phyloP scores from a whole-genome alignment of 2,329 filamentous ascomycete species.

The Niveomyces coronatus region DNA sequence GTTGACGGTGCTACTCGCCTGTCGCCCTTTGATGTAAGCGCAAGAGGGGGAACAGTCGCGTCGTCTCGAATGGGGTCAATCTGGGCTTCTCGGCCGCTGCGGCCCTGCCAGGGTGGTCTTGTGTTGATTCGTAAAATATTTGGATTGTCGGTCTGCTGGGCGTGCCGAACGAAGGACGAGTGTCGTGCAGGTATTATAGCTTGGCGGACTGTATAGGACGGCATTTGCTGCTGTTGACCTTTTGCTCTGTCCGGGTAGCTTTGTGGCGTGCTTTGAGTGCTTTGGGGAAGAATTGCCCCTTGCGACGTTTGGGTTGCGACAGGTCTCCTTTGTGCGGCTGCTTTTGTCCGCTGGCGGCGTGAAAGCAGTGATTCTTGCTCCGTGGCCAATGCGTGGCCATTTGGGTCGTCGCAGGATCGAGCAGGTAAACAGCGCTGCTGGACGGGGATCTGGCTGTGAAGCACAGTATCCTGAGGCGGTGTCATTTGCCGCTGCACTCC shows the following conservation, averaged over 20 bases:
- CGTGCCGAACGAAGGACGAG: conserved; percentile 23
- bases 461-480: not conserved
- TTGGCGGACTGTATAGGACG: too few species aligned
- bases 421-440: not conserved
- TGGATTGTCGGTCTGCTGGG: conserved; percentile 25
- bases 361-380: conserved; percentile 1
- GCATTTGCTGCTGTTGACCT: not conserved
- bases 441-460: conserved; percentile 1
- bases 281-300: conserved; percentile 1
- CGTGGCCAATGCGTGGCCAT: not conserved
- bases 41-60: conserved; percentile 43
- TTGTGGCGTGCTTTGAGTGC: too few species aligned
- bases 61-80: conserved; percentile 56
- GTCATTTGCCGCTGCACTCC: conserved; percentile 3
- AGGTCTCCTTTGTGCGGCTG: not conserved
- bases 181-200: not conserved
- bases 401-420: not conserved
- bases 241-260: too few species aligned
- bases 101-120: conserved; percentile 59
- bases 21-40: conserved; percentile 40
- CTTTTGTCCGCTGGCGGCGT: too few species aligned
- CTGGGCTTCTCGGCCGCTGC: conserved; percentile 56
- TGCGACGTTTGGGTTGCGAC: not conserved
- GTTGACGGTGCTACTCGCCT: conserved; percentile 26
- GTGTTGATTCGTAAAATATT: conserved; percentile 29